These are phyloP conservation scores for Berberis thunbergii DNA, from an alignment of 164 flowering plant genomes.

Conservation along the genomic window DNA sequence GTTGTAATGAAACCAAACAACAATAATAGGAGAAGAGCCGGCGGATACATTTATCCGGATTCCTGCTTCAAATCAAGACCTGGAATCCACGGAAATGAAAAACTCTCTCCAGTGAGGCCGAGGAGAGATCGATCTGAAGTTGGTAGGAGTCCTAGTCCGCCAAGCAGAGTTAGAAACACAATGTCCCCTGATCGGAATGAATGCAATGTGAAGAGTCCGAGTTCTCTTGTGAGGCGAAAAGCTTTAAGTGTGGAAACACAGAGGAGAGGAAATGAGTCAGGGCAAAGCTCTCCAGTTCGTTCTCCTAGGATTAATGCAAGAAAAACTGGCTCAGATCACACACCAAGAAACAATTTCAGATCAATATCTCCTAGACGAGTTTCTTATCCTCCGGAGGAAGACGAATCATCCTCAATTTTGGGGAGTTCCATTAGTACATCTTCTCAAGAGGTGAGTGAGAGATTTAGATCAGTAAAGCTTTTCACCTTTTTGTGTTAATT, in stretches of 20 bases:
- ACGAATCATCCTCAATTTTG: conserved; percentile 27
- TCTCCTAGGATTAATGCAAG: conserved; percentile 39
- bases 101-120: conserved; percentile 19
- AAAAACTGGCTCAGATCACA: conserved; percentile 28
- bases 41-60: conserved; percentile 18
- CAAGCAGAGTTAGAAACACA: conserved; percentile 15
- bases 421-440: conserved; percentile 27
- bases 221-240: conserved; percentile 26
- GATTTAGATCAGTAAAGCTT: background rate
- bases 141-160: conserved; percentile 6
- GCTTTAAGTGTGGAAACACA: conserved; percentile 35
- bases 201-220: conserved; percentile 32
- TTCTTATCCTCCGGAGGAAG: conserved; percentile 20
- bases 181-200: conserved; percentile 19
- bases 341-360: conserved; percentile 35
- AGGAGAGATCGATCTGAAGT: conserved; percentile 19
- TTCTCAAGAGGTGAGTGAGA: conserved; percentile 46
- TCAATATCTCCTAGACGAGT: conserved; percentile 1
- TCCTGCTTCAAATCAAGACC: conserved; percentile 25
- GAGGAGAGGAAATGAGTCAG: conserved; percentile 8
- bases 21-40: background rate
- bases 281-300: conserved; percentile 28
- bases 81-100: conserved; percentile 11
- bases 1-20: conserved; percentile 52
- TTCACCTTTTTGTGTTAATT: background rate